Percentiles rank a stretch among this genome's conserved stretches.
Evolutionary conservation across 768 basidiomycete species (phyloP).

Genomic region (Termitomyces sp.): DNA sequence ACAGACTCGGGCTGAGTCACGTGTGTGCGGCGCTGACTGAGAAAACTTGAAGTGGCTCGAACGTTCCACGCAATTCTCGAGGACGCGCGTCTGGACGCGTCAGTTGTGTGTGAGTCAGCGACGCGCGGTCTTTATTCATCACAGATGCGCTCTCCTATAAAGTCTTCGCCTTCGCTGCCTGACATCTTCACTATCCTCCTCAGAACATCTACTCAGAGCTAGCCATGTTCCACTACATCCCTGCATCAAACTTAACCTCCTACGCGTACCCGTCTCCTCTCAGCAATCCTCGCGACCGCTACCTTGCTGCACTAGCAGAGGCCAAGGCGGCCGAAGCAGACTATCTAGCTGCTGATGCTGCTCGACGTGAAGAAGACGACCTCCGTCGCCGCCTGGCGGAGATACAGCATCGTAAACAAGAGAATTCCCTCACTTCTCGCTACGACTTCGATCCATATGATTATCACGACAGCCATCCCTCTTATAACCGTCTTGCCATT

Average conservation of each 20-base stretch:
- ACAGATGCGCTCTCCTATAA: slow-evolving; percentile 18
- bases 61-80: slow-evolving; percentile 11
- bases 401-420: slow-evolving; percentile 16
- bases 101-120: slow-evolving; percentile 8
- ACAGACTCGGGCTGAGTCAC: not conserved
- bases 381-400: slow-evolving; percentile 25
- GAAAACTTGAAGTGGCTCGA: slow-evolving; percentile 3
- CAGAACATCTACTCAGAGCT: slow-evolving; percentile 1
- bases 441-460: slow-evolving; percentile 1
- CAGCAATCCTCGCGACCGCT: slow-evolving; percentile 28
- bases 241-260: not conserved
- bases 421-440: not conserved
- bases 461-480: not conserved
- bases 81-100: slow-evolving; percentile 20
- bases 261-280: slow-evolving; percentile 8
- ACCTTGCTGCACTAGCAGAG: slow-evolving; percentile 34
- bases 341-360: slow-evolving; percentile 31
- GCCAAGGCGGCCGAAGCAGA: slow-evolving; percentile 35
- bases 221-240: slow-evolving; percentile 19
- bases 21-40: not conserved
- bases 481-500: slow-evolving; percentile 9
- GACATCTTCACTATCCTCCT: not conserved
- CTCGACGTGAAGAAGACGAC: slow-evolving; percentile 28
- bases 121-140: slow-evolving; percentile 22
- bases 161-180: slow-evolving; percentile 1